Conservation (phyloP, 2,329 filamentous ascomycete genomes). For the Colletotrichum orchidophilum region DNA sequence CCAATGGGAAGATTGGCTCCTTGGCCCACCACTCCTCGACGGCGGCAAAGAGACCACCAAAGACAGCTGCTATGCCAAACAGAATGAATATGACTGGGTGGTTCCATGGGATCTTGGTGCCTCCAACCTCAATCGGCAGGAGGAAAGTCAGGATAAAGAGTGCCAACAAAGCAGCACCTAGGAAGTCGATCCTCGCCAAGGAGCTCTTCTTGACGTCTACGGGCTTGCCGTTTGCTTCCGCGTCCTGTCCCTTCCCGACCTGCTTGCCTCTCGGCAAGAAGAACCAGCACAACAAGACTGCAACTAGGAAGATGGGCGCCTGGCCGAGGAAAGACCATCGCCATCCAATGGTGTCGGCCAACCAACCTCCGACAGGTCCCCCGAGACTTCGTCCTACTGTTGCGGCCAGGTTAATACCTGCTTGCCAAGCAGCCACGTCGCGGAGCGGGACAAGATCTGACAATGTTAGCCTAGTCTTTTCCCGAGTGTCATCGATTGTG, state of each 20-base stretch:
- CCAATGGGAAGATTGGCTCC: constrained; percentile 69
- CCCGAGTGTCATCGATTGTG: background rate
- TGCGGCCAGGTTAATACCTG: constrained; percentile 61
- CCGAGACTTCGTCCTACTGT: constrained; percentile 62
- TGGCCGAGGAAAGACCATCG: constrained; percentile 73
- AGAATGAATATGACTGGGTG: constrained; percentile 58
- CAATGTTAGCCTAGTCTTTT: background rate
- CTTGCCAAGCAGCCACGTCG: constrained; percentile 63
- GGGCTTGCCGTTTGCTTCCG: background rate
- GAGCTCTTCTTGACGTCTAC: constrained; percentile 36
- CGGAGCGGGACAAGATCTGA: constrained; percentile 60
- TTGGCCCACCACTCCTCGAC: constrained; percentile 45
- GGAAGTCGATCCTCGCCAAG: constrained; percentile 61
- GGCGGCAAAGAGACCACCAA: constrained; percentile 21
- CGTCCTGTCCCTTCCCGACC: background rate
- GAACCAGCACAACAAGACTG: constrained; percentile 60
- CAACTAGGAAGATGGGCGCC: constrained; percentile 65
- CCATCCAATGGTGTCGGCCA: constrained; percentile 74
- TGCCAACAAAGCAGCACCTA: constrained; percentile 65
- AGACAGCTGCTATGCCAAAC: constrained; percentile 37
- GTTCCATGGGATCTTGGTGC: constrained; percentile 63
- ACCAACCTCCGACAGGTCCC: constrained; percentile 66
- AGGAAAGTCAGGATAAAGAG: constrained; percentile 66
- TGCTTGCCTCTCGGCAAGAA: constrained; percentile 54
- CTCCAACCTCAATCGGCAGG: constrained; percentile 63